These are phyloP conservation scores for Clarireedia monteithiana DNA, from an alignment of 2,329 filamentous ascomycete genomes.

Conservation along the genomic window DNA sequence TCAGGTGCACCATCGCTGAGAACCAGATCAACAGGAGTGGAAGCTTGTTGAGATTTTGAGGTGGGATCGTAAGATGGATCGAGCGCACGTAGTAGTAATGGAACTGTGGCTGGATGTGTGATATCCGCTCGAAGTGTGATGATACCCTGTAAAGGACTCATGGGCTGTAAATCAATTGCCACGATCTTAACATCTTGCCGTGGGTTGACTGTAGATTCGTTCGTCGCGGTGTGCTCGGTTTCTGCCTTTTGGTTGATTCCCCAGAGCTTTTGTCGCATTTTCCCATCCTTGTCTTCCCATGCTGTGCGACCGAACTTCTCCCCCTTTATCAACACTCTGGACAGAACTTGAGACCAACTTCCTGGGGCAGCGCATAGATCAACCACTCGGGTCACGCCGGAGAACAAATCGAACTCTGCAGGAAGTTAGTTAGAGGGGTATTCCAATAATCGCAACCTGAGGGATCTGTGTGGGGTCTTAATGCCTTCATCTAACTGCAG, in stretches of 20 bases:
- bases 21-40: slow-evolving; percentile 82
- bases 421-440: not conserved
- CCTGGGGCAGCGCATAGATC: slow-evolving; percentile 94
- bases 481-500: slow-evolving; percentile 81
- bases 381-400: slow-evolving; percentile 83
- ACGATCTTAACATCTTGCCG: slow-evolving; percentile 83
- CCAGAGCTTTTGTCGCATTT: slow-evolving; percentile 54
- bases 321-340: slow-evolving; percentile 84
- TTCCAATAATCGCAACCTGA: not conserved
- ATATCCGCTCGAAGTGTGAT: slow-evolving; percentile 91
- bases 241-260: slow-evolving; percentile 16
- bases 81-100: slow-evolving; percentile 75
- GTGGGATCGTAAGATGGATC: slow-evolving; percentile 59
- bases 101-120: slow-evolving; percentile 91
- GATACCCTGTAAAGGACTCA: slow-evolving; percentile 88
- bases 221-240: slow-evolving; percentile 12
- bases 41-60: slow-evolving; percentile 43
- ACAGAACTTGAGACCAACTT: slow-evolving; percentile 95
- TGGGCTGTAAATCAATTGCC: slow-evolving; percentile 90
- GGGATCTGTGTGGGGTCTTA: slow-evolving; percentile 1
- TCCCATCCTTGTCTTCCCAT: slow-evolving; percentile 77
- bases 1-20: slow-evolving; percentile 94
- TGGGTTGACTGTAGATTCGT: slow-evolving; percentile 30
- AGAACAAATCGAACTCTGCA: slow-evolving; percentile 84
- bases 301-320: slow-evolving; percentile 81